Percentiles rank a stretch among this genome's conserved stretches.
These are phyloP conservation scores for Calocybe gangraenosa DNA, from an alignment of 768 basidiomycete genomes.

Conservation along the genomic window DNA sequence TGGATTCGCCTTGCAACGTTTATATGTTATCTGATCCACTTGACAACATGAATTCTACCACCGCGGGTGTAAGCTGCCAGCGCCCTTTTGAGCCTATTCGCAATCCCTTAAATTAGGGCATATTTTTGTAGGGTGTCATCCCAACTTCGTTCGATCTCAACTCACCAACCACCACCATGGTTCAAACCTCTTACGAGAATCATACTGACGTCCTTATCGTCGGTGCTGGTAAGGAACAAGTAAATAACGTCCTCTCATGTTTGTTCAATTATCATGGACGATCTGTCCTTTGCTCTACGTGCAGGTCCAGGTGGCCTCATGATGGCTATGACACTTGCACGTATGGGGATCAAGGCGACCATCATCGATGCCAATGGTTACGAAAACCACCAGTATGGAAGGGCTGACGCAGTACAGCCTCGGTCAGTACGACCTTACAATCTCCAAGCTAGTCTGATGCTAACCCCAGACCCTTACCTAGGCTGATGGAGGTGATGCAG, in stretches of 20 bases:
- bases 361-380: constrained; percentile 14
- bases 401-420: constrained; percentile 14
- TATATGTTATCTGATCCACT: constrained; percentile 9
- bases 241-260: neutral
- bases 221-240: constrained; percentile 9
- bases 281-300: neutral
- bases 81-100: neutral
- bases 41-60: constrained; percentile 3
- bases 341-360: constrained; percentile 11
- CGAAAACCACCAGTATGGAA: constrained; percentile 14
- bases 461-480: neutral
- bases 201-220: constrained; percentile 14
- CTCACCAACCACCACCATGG: constrained; percentile 6
- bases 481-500: constrained; percentile 15
- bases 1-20: neutral
- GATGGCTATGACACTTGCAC: constrained; percentile 14
- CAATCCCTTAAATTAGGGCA: constrained; percentile 7
- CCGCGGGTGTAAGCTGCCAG: constrained; percentile 10
- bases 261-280: neutral
- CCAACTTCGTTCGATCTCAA: neutral
- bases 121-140: neutral
- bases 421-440: neutral
- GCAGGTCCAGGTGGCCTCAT: constrained; percentile 14
- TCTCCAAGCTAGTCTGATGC: neutral
- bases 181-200: constrained; percentile 9